Conservation (phyloP, 73 alveolate genomes). For the Tetrahymena malaccensis region DNA sequence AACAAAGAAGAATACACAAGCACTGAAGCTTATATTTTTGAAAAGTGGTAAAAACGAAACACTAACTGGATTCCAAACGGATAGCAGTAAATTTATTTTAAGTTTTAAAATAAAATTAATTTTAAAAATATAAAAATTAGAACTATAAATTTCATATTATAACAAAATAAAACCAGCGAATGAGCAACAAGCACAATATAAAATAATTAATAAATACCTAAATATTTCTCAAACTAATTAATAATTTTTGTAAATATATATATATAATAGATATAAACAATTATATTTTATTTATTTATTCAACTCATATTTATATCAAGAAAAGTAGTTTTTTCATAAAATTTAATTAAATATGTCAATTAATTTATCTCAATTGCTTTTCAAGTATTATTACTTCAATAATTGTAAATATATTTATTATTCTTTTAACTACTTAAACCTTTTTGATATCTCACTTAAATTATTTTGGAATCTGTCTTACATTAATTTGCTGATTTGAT, state of each 20-base stretch:
- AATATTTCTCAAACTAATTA: neutral
- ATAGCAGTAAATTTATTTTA: neutral
- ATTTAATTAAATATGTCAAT: too few relatives aligned
- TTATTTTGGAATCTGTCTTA: neutral
- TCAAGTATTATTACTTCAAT: neutral
- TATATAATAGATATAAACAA: too few relatives aligned
- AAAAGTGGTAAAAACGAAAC: neutral
- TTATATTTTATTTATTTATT: too few relatives aligned
- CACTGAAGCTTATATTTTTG: neutral
- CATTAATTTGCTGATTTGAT: neutral
- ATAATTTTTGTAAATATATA: too few relatives aligned
- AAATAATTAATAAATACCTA: too few relatives aligned
- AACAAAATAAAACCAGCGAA: too few relatives aligned
- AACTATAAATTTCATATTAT: neutral
- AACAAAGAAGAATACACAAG: neutral
- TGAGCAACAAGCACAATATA: neutral
- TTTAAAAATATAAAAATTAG: neutral
- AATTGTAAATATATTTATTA: neutral
- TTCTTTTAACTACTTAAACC: neutral
- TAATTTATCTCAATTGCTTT: neutral
- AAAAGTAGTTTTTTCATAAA: too few relatives aligned
- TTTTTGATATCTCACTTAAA: neutral
- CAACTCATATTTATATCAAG: too few relatives aligned
- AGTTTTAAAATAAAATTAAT: neutral
- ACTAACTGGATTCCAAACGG: neutral